Percentiles rank a stretch among this genome's conserved stretches.
Conservation (phyloP, 805 yeast species). For the Allodekkera sacchari region DNA sequence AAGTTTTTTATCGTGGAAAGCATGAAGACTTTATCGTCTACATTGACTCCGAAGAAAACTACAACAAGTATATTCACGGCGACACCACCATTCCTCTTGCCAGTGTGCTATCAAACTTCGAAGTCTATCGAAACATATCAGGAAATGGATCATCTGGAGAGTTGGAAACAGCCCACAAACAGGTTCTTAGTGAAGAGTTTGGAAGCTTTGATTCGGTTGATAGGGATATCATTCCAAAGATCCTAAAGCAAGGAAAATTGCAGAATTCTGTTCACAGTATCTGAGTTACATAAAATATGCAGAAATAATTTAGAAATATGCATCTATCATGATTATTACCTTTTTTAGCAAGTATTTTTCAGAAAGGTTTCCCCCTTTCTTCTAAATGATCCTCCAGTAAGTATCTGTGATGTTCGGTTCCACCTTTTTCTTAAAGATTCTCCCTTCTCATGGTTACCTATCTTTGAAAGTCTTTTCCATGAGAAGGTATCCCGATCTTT, state of each 20-base stretch:
- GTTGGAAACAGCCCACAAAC: constrained; percentile 61
- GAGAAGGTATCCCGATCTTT: too few species aligned
- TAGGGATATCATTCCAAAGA: constrained; percentile 39
- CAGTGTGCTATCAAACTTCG: constrained; percentile 54
- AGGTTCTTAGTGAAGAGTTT: constrained; percentile 59
- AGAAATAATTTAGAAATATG: too few species aligned
- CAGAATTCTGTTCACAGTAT: too few species aligned
- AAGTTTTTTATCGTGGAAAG: constrained; percentile 58
- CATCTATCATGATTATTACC: too few species aligned
- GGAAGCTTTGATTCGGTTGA: constrained; percentile 50
- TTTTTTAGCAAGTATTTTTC: too few species aligned
- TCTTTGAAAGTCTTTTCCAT: too few species aligned
- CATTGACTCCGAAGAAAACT: constrained; percentile 43
- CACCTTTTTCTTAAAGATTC: too few species aligned
- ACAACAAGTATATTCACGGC: constrained; percentile 39
- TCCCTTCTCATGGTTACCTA: too few species aligned
- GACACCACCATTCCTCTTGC: constrained; percentile 51
- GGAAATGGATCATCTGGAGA: constrained; percentile 67
- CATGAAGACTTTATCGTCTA: constrained; percentile 59
- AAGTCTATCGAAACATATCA: constrained; percentile 51
- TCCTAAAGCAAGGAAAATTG: constrained; percentile 52
- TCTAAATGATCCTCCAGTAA: too few species aligned
- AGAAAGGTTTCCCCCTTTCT: too few species aligned
- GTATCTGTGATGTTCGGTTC: too few species aligned
- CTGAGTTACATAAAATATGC: too few species aligned